Evolutionary conservation across 2,329 filamentous ascomycete species (phyloP).

Genomic region (Microsporum ferrugineum): DNA sequence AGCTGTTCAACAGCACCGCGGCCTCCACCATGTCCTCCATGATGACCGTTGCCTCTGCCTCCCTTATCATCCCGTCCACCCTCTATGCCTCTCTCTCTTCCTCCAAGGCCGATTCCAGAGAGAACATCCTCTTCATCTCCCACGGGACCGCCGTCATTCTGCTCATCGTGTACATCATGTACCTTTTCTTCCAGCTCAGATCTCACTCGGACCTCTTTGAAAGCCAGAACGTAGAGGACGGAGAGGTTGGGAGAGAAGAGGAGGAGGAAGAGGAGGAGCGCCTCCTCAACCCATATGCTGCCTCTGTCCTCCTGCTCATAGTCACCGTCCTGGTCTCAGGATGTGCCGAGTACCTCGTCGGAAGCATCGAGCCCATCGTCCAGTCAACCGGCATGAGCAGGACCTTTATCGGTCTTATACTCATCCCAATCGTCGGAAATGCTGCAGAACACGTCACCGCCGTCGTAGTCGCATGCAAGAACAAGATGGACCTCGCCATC

Average conservation of each 20-base stretch:
- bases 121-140: constrained; percentile 58
- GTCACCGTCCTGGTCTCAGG: constrained; percentile 59
- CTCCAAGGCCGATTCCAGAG: constrained; percentile 24
- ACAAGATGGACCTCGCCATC: constrained; percentile 59
- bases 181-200: constrained; percentile 65
- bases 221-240: constrained; percentile 17
- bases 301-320: constrained; percentile 54
- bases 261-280: constrained; percentile 36
- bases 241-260: constrained; percentile 17
- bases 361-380: constrained; percentile 62
- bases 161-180: constrained; percentile 61
- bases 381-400: constrained; percentile 60
- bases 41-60: constrained; percentile 65
- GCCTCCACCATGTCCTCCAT: constrained; percentile 50
- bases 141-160: constrained; percentile 67
- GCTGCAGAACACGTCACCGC: constrained; percentile 73
- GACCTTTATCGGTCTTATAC: constrained; percentile 67
- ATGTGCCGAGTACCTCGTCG: constrained; percentile 67
- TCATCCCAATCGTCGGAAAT: constrained; percentile 70
- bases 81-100: constrained; percentile 54
- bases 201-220: constrained; percentile 66
- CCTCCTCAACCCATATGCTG: constrained; percentile 52
- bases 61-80: constrained; percentile 66
- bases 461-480: constrained; percentile 63
- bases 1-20: constrained; percentile 44